Base-by-base conservation (phyloP, 2,329 filamentous ascomycete genomes). In the Apiospora aurea region DNA sequence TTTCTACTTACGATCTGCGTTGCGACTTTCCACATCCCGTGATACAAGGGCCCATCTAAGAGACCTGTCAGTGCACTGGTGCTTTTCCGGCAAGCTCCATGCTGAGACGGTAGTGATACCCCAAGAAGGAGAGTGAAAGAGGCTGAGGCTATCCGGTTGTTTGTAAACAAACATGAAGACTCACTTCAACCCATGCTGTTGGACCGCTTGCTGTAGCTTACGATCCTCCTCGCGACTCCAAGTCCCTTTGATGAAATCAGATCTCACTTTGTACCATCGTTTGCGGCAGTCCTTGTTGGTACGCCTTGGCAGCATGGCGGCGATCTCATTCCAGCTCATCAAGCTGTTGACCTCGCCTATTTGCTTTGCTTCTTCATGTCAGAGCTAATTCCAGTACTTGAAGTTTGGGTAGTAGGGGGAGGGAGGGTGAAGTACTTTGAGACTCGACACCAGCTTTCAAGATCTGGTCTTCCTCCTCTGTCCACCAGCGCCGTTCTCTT, bases 231-330 rank as follows among this genome's bases (percentile, higher is more conserved):
- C 67, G 24, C 16, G 41, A 29, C 43, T 68, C 67, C 67, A 68
- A 24, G 67, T 41, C n/a, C 67, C 67, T 14, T 68, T 68, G 24
- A 46, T 46, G 67, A 68, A 46, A 49, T 68, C 67, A 24, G 46
- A 46, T 14, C 46, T 26, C n/a, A 68, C 67, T 38, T 68, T 68
- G n/a, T 46, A 68, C 67, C 67, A 68, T 21, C 67, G 26, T 38
- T 68, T 68, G 43, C 67, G 67, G 41, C 67, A 68, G 67, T 68
- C 67, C n/a, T 68, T 68, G 67, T 68, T 68, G 43, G 67, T 68
- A 29, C 67, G 67, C n/a, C 67, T 38, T 13, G 67, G 67, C 29
- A 68, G 43, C 26, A 68, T 26, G 43, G 46, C 43, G 41, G 67
- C 67, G 11, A 68, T 68, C 21, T 68, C 67, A 24, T 68, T 68